Conservation (phyloP, 2,329 filamentous ascomycete genomes). For the Botrytis hyacinthi region DNA sequence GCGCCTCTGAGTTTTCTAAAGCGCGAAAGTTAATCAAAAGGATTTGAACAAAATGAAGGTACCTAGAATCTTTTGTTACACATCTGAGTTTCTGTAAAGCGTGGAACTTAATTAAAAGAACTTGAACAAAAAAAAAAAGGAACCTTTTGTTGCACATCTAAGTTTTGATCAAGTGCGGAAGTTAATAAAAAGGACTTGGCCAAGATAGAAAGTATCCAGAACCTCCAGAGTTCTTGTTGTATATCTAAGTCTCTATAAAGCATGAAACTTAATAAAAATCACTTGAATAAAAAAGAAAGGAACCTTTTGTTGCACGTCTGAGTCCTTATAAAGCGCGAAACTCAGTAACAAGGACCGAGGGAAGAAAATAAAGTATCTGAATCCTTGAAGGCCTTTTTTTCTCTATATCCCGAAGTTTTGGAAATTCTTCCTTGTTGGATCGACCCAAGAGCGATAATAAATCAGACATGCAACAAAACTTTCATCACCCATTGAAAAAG, state of each 20-base stretch:
- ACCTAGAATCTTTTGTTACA: too few species aligned
- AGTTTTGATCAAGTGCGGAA: background rate
- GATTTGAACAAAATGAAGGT: too few species aligned
- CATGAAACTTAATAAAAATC: too few species aligned
- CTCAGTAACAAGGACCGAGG: background rate
- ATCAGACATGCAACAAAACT: background rate
- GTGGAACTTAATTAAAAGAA: too few species aligned
- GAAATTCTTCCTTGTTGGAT: background rate
- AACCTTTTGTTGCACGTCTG: background rate
- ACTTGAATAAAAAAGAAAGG: too few species aligned
- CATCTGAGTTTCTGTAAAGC: too few species aligned
- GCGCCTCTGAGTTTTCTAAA: background rate
- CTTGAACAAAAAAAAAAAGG: fast-evolving
- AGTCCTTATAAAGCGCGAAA: background rate
- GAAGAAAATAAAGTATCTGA: too few species aligned
- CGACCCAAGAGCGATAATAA: background rate
- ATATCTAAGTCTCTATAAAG: too few species aligned
- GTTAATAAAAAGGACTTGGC: background rate
- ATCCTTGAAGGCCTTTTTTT: too few species aligned
- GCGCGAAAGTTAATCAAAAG: background rate
- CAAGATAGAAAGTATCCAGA: too few species aligned
- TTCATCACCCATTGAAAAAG: background rate
- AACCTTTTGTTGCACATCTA: background rate
- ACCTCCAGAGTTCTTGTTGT: too few species aligned
- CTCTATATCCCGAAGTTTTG: too few species aligned